Evolutionary conservation across 257 asterid species (phyloP), one percentile per base, ranked within the genome.

Genomic region (Solanum sparsipilum): DNA sequence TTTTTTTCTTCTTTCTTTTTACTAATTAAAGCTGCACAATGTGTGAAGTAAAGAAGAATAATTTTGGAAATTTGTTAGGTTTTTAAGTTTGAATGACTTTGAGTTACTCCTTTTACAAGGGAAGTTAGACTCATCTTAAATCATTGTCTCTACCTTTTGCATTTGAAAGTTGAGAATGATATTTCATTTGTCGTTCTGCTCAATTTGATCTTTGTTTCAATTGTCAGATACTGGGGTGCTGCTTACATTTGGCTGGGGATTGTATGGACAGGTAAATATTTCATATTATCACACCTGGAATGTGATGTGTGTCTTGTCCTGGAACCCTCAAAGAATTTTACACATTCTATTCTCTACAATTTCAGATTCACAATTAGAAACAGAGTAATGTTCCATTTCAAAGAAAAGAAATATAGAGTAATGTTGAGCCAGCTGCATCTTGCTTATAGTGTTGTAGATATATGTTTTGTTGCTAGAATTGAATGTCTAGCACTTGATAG

Each of bases 241-340:
- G 88, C 93, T 95, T 90, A 93, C 98, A 87, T 95, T 95, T 87
- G 98, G 98, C 60, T 95, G 98, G 98, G 98, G 98, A 52, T 90
- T 86, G 75, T 92, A 94, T 85, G 98, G 98, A 48, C 98, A 94
- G 95, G 98, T 94, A 90, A 78, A 48, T 76, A 35, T 58, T 29
- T 73, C 71, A 52, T 89, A 52, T 82, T 70, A 46, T 79, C 32
- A 83, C 20, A 46, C 85, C 84, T 87, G 87, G 20, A 56, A 84
- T 21, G 35, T 36, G 46, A 67, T 82, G 56, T 21, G 36, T 72
- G 18, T 58, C 84, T 46, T 71, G 71, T 86, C 52, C 79, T n/a
- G 27, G 3, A 3, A 81, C 4, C 68, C 27, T 81, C n/a, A 27
- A 15, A 27, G 41, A 46, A 29, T 29, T n/a, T 63, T 46, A 29